Percentiles rank a stretch among this genome's conserved stretches.
phyloP scores from a whole-genome alignment of 441 rosid species.

The Populus hybrid region DNA sequence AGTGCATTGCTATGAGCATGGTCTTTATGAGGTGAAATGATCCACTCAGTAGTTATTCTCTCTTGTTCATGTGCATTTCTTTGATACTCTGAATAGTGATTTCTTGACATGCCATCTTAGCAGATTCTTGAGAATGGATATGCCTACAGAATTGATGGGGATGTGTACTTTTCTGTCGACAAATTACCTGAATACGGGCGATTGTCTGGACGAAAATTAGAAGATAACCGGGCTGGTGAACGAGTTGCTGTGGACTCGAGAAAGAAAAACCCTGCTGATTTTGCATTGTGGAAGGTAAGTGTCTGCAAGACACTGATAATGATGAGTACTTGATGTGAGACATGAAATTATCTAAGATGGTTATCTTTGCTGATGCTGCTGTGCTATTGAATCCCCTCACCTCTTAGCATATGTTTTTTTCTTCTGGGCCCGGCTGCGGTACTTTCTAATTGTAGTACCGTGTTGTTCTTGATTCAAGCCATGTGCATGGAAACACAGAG shows the following conservation, averaged over 20 bases:
- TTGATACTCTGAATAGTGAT: not conserved
- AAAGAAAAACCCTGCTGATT: constrained; percentile 88
- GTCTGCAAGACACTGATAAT: not conserved
- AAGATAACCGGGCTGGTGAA: constrained; percentile 93
- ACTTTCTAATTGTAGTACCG: not conserved
- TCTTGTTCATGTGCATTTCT: not conserved
- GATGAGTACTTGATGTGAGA: not conserved
- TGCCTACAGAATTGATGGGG: constrained; percentile 77
- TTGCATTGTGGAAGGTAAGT: constrained; percentile 87
- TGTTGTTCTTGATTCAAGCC: not conserved
- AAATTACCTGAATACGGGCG: constrained; percentile 64
- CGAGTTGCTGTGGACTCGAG: constrained; percentile 81
- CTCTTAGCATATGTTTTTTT: not conserved
- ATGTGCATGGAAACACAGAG: not conserved
- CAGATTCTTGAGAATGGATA: constrained; percentile 85
- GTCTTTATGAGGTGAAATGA: not conserved
- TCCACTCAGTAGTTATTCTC: not conserved
- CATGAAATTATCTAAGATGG: not conserved
- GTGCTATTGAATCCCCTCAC: not conserved
- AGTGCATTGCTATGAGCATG: not conserved
- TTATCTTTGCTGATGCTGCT: not conserved
- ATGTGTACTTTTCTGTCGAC: constrained; percentile 78
- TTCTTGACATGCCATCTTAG: constrained; percentile 13
- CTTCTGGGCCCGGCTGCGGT: not conserved
- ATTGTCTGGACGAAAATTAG: constrained; percentile 79